These are phyloP conservation scores for Hypericum perforatum DNA, from an alignment of 345 rosid species.

Conservation along the genomic window DNA sequence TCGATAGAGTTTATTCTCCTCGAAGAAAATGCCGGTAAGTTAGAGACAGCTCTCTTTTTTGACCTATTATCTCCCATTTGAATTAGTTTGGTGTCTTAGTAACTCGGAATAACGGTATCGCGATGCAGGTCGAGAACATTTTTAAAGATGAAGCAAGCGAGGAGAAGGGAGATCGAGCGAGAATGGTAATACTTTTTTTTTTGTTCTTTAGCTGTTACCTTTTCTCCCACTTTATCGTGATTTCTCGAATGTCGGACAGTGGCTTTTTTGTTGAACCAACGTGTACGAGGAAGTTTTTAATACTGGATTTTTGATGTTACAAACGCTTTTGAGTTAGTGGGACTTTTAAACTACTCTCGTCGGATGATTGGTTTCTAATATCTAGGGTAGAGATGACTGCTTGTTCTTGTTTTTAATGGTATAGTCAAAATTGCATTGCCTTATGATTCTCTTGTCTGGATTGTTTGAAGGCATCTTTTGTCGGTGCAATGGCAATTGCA, in stretches of 20 bases:
- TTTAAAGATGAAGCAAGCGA: slow-evolving; percentile 87
- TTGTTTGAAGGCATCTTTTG: slow-evolving; percentile 60
- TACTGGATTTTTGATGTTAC: no score
- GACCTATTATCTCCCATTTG: not conserved
- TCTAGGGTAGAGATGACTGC: no score
- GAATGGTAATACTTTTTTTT: slow-evolving; percentile 48
- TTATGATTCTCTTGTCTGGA: not conserved
- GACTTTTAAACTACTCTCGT: no score
- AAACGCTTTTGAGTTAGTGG: no score
- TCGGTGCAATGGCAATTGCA: slow-evolving; percentile 91
- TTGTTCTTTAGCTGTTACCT: not conserved
- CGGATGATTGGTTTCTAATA: no score
- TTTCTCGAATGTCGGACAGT: not conserved
- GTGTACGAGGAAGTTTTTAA: no score
- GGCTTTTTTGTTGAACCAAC: not conserved
- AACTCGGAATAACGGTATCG: not conserved
- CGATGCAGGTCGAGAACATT: slow-evolving; percentile 48
- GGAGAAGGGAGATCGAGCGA: slow-evolving; percentile 94
- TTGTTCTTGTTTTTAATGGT: no score
- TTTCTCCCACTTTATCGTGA: not conserved
- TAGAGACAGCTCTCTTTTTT: not conserved
- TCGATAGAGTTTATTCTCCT: not conserved
- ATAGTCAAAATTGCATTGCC: no score
- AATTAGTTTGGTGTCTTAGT: slow-evolving; percentile 5
- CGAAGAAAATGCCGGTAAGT: slow-evolving; percentile 24